These are phyloP conservation scores for Oehlia diaphana DNA, from an alignment of 192 early-diverging fungal genomes.

Conservation along the genomic window DNA sequence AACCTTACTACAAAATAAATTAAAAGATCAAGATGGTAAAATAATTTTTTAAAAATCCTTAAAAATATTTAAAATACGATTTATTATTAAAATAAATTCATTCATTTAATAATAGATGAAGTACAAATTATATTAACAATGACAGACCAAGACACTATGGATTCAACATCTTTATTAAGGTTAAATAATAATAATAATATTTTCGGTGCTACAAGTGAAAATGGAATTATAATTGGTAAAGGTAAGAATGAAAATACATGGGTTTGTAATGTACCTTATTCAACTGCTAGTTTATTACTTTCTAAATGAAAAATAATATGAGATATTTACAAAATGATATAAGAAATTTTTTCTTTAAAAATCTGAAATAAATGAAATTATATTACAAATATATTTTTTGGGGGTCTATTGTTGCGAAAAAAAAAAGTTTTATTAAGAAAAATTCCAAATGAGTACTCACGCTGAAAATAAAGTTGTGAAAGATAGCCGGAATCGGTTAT, in stretches of 20 bases:
- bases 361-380: no score
- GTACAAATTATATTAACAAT: neutral
- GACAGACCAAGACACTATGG: neutral
- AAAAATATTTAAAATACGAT: neutral
- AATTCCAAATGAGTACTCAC: no score
- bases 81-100: no score
- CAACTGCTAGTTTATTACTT: slow-evolving; percentile 14
- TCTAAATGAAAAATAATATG: neutral
- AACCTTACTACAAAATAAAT: neutral
- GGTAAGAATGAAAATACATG: slow-evolving; percentile 30
- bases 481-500: no score
- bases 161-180: neutral
- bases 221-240: slow-evolving; percentile 51
- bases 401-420: no score
- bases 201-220: slow-evolving; percentile 58
- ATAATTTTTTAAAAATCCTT: neutral
- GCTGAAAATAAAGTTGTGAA: no score
- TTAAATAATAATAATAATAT: slow-evolving; percentile 10
- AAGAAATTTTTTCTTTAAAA: no score
- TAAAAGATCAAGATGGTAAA: neutral
- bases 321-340: no score
- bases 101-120: neutral
- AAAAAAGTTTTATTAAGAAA: no score
- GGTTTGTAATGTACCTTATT: slow-evolving; percentile 40
- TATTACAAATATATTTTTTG: no score